phyloP scores from a whole-genome alignment of 163 green algal species.

The Scenedesmus sp. region DNA sequence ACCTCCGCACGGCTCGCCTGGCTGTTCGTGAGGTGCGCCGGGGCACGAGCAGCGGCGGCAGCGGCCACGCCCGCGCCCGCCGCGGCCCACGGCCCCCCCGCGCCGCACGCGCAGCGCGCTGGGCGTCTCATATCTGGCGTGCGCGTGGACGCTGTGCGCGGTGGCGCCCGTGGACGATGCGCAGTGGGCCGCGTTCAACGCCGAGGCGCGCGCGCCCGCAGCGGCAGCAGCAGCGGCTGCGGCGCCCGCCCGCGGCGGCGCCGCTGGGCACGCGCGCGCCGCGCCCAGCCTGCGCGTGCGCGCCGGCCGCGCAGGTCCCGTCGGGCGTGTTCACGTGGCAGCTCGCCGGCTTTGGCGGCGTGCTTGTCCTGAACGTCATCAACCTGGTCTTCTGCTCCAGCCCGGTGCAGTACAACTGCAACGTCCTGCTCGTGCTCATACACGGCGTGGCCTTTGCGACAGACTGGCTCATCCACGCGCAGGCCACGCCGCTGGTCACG shows the following conservation, averaged over 20 bases:
- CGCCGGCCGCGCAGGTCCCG: too few relatives aligned
- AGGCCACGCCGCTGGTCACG: slow-evolving; percentile 27
- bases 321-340: slow-evolving; percentile 31
- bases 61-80: too few relatives aligned
- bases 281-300: too few relatives aligned
- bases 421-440: slow-evolving; percentile 57
- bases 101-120: slow-evolving; percentile 1
- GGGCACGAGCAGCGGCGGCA: too few relatives aligned
- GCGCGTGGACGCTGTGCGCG: background rate
- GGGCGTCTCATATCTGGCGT: background rate
- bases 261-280: too few relatives aligned
- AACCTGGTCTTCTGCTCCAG: slow-evolving; percentile 37
- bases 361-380: slow-evolving; percentile 48
- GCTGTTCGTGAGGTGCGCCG: slow-evolving; percentile 4
- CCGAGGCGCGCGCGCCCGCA: too few relatives aligned
- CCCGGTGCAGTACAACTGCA: slow-evolving; percentile 50
- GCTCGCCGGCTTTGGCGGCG: slow-evolving; percentile 47
- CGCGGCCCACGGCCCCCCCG: background rate
- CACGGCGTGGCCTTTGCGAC: slow-evolving; percentile 56
- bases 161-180: too few relatives aligned
- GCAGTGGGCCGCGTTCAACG: too few relatives aligned
- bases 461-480: slow-evolving; percentile 45
- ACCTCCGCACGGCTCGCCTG: slow-evolving; percentile 2
- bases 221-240: too few relatives aligned
- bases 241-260: too few relatives aligned